These are phyloP conservation scores for Zygoascus tannicola DNA, from an alignment of 805 yeast species.

Conservation along the genomic window DNA sequence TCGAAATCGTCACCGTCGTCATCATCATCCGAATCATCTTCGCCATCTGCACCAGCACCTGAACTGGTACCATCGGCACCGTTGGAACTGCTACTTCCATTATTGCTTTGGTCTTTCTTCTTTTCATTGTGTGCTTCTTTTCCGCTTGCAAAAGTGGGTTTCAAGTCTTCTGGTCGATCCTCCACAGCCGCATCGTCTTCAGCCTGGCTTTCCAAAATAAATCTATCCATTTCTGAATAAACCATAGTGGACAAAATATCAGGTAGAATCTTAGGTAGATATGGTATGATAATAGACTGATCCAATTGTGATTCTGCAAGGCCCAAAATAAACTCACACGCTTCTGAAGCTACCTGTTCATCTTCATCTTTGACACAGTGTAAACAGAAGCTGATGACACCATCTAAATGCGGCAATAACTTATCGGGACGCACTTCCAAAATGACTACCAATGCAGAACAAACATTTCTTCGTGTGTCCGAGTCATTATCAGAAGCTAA, in stretches of 20 bases:
- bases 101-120: conserved; percentile 11
- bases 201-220: conserved; percentile 54
- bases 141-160: conserved; percentile 66
- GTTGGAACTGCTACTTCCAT: conserved; percentile 2
- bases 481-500: conserved; percentile 57
- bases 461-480: conserved; percentile 61
- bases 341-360: conserved; percentile 78
- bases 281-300: conserved; percentile 43
- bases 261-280: conserved; percentile 61
- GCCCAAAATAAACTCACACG: conserved; percentile 81
- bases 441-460: conserved; percentile 62
- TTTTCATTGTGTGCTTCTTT: conserved; percentile 34
- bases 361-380: conserved; percentile 63
- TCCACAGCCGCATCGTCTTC: conserved; percentile 69
- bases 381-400: conserved; percentile 75
- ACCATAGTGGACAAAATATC: conserved; percentile 74
- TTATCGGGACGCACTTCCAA: conserved; percentile 75
- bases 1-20: conserved; percentile 68
- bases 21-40: conserved; percentile 51
- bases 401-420: conserved; percentile 67
- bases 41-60: conserved; percentile 31
- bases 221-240: conserved; percentile 72
- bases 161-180: conserved; percentile 81
- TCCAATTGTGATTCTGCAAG: conserved; percentile 58
- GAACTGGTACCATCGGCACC: conserved; percentile 9